phyloP scores from a whole-genome alignment of 352 stramenopile species.

The Pseudoperonospora humuli region DNA sequence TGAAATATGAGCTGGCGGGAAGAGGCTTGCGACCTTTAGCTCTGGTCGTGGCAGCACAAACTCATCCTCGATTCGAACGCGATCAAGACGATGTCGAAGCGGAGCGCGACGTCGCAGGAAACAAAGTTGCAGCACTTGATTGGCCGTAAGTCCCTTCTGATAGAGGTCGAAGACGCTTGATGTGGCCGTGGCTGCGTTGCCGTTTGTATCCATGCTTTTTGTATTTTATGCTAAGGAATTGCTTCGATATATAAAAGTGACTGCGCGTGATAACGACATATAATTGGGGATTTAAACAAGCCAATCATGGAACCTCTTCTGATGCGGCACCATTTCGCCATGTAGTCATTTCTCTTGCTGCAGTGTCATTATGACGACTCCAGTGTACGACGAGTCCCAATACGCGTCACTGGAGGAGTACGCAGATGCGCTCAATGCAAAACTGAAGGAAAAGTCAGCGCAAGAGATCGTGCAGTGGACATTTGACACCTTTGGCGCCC shows the following conservation, averaged over 20 bases:
- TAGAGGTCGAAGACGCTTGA: slow-evolving; percentile 51
- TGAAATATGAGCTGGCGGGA: slow-evolving; percentile 23
- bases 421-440: slow-evolving; percentile 53
- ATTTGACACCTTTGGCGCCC: slow-evolving; percentile 54
- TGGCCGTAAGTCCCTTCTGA: slow-evolving; percentile 36
- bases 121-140: slow-evolving; percentile 55
- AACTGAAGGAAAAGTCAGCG: slow-evolving; percentile 43
- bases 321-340: too few relatives aligned
- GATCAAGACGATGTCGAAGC: slow-evolving; percentile 11
- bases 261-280: background rate
- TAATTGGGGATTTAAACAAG: slow-evolving; percentile 4
- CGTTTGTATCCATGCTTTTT: background rate
- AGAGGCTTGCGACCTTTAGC: slow-evolving; percentile 27
- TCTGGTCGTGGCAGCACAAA: slow-evolving; percentile 44
- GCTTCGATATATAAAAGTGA: slow-evolving; percentile 3
- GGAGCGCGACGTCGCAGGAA: slow-evolving; percentile 36
- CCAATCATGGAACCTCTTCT: too few relatives aligned
- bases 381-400: slow-evolving; percentile 32
- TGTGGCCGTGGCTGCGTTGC: background rate
- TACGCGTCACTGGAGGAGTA: slow-evolving; percentile 59
- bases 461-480: slow-evolving; percentile 66
- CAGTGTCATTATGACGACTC: slow-evolving; percentile 16
- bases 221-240: too few relatives aligned
- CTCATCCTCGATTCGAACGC: slow-evolving; percentile 27
- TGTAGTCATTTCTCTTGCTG: slow-evolving; percentile 10